A percentile compares a stretch with the other conserved stretches of the same genome.
Conservation (phyloP, 371 early-diverging fungal species). For the Batrachochytrium dendrobatidis region DNA sequence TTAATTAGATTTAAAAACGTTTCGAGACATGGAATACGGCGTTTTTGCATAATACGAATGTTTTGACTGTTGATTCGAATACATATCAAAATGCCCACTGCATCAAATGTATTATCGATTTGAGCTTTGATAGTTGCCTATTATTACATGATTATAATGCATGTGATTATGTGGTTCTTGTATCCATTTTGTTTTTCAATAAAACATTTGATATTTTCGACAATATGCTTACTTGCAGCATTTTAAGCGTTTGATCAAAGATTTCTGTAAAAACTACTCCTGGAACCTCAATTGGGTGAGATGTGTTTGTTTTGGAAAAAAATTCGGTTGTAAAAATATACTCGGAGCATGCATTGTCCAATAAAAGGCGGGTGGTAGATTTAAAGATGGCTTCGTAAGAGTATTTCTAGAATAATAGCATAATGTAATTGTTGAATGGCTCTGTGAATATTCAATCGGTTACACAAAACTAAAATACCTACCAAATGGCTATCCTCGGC, state of each 20-base stretch:
- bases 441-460: too few species aligned
- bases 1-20: slow-evolving; percentile 77
- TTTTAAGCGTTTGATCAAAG: slow-evolving; percentile 75
- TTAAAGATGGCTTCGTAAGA: slow-evolving; percentile 64
- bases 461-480: too few species aligned
- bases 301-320: slow-evolving; percentile 55
- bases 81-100: slow-evolving; percentile 79
- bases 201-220: slow-evolving; percentile 3
- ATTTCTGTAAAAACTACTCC: slow-evolving; percentile 20
- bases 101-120: slow-evolving; percentile 72
- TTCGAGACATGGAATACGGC: slow-evolving; percentile 71
- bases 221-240: slow-evolving; percentile 50
- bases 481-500: slow-evolving; percentile 71
- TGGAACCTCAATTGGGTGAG: slow-evolving; percentile 7
- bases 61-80: slow-evolving; percentile 77
- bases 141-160: too few species aligned
- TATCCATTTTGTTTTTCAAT: too few species aligned
- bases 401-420: slow-evolving; percentile 23
- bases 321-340: slow-evolving; percentile 83
- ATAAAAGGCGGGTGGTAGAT: slow-evolving; percentile 74
- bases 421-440: too few species aligned
- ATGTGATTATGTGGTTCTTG: too few species aligned
- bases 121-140: slow-evolving; percentile 16
- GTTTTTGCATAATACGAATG: slow-evolving; percentile 69
- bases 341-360: slow-evolving; percentile 89